phyloP scores from a whole-genome alignment of 2,329 filamentous ascomycete genomes.

The Colletotrichum sp. region DNA sequence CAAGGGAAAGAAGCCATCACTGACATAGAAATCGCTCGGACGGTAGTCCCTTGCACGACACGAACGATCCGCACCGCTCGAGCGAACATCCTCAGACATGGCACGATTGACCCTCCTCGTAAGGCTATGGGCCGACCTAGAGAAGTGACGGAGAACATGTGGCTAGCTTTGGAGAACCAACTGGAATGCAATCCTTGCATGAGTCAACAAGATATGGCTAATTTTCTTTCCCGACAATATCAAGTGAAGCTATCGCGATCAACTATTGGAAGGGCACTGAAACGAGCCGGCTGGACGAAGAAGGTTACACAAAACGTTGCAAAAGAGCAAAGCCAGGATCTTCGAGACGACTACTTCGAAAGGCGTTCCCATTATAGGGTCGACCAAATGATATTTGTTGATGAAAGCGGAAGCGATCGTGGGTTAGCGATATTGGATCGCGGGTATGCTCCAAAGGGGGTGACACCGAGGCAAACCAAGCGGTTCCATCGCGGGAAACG shows the following conservation, averaged over 20 bases:
- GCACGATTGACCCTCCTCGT: neutral
- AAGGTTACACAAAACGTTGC: conserved; percentile 8
- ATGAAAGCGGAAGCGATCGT: conserved; percentile 15
- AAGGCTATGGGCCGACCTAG: neutral
- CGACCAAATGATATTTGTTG: conserved; percentile 11
- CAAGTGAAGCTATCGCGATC: conserved; percentile 6
- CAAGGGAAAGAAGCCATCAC: neutral
- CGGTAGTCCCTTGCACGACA: neutral
- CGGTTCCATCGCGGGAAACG: conserved; percentile 9
- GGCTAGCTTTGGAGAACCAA: conserved; percentile 10
- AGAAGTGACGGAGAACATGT: conserved; percentile 22
- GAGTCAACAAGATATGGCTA: conserved; percentile 14
- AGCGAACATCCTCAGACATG: neutral
- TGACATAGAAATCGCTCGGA: neutral
- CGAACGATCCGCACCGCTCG: neutral
- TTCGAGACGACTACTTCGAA: conserved; percentile 1
- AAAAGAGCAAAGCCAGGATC: conserved; percentile 8
- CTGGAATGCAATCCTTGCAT: conserved; percentile 6
- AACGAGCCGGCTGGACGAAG: conserved; percentile 13
- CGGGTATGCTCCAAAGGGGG: conserved; percentile 9
- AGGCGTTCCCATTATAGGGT: neutral
- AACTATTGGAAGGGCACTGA: conserved; percentile 1
- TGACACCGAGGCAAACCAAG: conserved; percentile 7
- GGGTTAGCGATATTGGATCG: neutral
- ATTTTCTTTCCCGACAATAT: conserved; percentile 15